Conservation (phyloP, 106 monocot genomes). For the Platanthera zijinensis region DNA sequence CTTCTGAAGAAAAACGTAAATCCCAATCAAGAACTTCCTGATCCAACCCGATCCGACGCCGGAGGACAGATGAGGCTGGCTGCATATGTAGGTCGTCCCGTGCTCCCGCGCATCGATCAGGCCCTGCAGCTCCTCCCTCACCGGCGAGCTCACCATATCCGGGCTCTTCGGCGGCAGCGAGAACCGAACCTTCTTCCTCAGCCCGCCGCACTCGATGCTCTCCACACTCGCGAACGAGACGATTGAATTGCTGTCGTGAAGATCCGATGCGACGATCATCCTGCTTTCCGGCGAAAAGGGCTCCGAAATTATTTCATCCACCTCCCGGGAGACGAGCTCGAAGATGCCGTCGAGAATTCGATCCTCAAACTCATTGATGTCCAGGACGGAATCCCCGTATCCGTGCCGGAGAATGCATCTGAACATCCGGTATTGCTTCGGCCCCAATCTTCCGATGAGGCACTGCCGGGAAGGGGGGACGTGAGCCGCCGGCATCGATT, state of each 20-base stretch:
- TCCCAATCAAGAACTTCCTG: not conserved
- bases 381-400: conserved; percentile 13
- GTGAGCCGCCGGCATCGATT: not conserved
- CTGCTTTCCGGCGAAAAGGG: not conserved
- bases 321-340: conserved; percentile 13
- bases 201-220: not conserved
- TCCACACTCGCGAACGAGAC: not conserved
- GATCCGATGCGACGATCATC: conserved; percentile 6
- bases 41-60: conserved; percentile 7
- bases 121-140: conserved; percentile 17
- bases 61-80: conserved; percentile 3
- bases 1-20: conserved; percentile 13
- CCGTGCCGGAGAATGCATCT: conserved; percentile 19
- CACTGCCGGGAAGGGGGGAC: too few species aligned
- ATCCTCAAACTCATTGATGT: conserved; percentile 17
- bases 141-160: not conserved
- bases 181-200: conserved; percentile 13
- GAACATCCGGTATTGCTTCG: conserved; percentile 9
- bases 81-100: conserved; percentile 14
- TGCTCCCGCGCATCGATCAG: conserved; percentile 15
- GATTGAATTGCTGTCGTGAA: not conserved
- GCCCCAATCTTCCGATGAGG: too few species aligned
- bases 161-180: conserved; percentile 15
- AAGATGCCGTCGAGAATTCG: conserved; percentile 9
- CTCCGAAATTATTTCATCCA: conserved; percentile 5